Conservation (phyloP, 495 filamentous ascomycete species). For the Penicillium lagena region DNA sequence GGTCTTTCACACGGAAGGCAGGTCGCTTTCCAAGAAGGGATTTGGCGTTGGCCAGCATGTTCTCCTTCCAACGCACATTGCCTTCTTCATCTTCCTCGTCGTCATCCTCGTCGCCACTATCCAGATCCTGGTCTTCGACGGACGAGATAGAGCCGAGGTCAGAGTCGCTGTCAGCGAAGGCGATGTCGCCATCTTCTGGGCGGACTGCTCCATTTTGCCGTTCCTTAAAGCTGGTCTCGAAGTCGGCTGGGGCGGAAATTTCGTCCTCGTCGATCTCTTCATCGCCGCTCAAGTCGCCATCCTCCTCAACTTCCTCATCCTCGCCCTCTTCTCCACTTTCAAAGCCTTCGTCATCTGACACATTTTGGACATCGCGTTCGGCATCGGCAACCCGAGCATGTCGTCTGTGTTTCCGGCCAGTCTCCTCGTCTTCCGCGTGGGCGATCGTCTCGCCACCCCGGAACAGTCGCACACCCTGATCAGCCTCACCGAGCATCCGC, state of each 20-base stretch:
- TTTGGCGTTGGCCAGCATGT: conserved; percentile 70
- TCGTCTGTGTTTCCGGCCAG: conserved; percentile 66
- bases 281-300: conserved; percentile 19
- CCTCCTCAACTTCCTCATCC: conserved; percentile 34
- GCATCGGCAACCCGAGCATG: conserved; percentile 56
- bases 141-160: conserved; percentile 88
- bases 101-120: conserved; percentile 51
- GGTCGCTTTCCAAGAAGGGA: conserved; percentile 61
- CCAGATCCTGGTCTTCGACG: conserved; percentile 53
- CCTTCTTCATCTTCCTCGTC: conserved; percentile 59
- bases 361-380: conserved; percentile 46
- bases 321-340: conserved; percentile 56
- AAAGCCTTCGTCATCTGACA: conserved; percentile 55
- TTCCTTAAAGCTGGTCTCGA: conserved; percentile 34
- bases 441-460: conserved; percentile 64
- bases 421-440: conserved; percentile 50
- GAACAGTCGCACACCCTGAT: conserved; percentile 78
- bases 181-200: conserved; percentile 56
- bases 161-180: conserved; percentile 94
- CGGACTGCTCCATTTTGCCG: conserved; percentile 34
- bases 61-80: conserved; percentile 73
- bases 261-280: conserved; percentile 34
- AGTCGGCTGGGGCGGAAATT: conserved; percentile 35
- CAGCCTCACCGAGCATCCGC: conserved; percentile 72
- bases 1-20: conserved; percentile 67